A percentile compares a stretch with the other conserved stretches of the same genome.
Conservation (phyloP, 2,329 filamentous ascomycete species). For the Curvularia eragrostidis region DNA sequence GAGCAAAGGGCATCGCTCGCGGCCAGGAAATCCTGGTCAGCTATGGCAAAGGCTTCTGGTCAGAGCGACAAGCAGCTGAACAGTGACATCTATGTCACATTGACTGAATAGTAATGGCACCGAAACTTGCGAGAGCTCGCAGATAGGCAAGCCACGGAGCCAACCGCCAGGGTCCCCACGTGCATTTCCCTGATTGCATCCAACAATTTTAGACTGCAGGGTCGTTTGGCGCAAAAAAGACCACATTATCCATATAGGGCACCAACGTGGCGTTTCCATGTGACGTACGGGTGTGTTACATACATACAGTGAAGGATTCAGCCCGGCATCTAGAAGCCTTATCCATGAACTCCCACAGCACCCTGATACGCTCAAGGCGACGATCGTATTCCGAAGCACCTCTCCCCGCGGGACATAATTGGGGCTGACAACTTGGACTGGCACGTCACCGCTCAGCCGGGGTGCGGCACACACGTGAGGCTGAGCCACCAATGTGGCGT, state of each 20-base stretch:
- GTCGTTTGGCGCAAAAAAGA: neutral
- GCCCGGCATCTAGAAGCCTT: slow-evolving; percentile 18
- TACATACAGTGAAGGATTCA: slow-evolving; percentile 4
- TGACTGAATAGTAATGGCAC: neutral
- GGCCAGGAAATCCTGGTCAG: slow-evolving; percentile 61
- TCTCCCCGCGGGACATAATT: slow-evolving; percentile 1
- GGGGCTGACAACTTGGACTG: slow-evolving; percentile 11
- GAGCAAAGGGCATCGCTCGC: slow-evolving; percentile 54
- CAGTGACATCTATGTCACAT: slow-evolving; percentile 8
- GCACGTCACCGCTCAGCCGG: slow-evolving; percentile 20
- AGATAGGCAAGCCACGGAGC: neutral
- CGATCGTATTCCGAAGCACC: slow-evolving; percentile 12
- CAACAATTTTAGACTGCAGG: neutral
- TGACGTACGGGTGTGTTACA: neutral
- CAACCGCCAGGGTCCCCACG: neutral
- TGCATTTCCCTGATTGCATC: neutral
- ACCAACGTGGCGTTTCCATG: slow-evolving; percentile 3
- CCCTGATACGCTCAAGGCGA: slow-evolving; percentile 13
- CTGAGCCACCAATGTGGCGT: slow-evolving; percentile 32
- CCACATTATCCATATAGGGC: neutral
- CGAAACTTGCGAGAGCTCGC: neutral
- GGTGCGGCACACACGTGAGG: slow-evolving; percentile 19
- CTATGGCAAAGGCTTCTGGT: slow-evolving; percentile 62
- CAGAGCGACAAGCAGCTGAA: slow-evolving; percentile 38
- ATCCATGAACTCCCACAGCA: neutral